Evolutionary conservation across 306 rosid species (phyloP).

Genomic region (Alnus rubra): DNA sequence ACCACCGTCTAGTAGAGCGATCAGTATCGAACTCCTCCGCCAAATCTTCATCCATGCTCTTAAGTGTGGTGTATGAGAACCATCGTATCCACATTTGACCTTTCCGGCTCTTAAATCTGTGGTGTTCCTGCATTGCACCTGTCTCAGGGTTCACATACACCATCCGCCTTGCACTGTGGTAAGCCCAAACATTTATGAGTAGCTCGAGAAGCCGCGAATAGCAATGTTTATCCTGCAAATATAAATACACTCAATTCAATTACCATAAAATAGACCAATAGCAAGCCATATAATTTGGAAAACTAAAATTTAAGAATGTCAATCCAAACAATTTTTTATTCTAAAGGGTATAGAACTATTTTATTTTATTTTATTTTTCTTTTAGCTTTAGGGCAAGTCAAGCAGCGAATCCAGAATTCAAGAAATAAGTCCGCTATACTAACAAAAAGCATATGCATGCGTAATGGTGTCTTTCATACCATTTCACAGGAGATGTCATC

Average conservation of each 20-base stretch:
- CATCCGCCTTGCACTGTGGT: constrained; percentile 89
- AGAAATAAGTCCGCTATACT: not conserved
- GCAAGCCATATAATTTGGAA: constrained; percentile 9
- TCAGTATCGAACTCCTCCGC: constrained; percentile 77
- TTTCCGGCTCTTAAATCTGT: constrained; percentile 65
- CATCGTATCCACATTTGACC: constrained; percentile 88
- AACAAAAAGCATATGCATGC: not conserved
- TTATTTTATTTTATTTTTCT: not conserved
- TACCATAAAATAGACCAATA: not conserved
- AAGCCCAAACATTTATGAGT: constrained; percentile 84
- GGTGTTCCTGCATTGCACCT: constrained; percentile 85
- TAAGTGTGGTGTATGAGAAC: constrained; percentile 69
- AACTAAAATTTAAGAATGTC: not conserved
- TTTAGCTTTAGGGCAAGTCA: not conserved
- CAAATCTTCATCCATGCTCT: constrained; percentile 94
- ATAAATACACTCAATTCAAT: constrained; percentile 10
- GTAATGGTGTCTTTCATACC: not conserved
- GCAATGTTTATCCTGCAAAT: constrained; percentile 83
- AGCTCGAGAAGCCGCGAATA: constrained; percentile 89
- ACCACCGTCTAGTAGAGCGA: constrained; percentile 59
- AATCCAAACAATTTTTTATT: not conserved
- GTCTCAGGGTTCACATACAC: constrained; percentile 74
- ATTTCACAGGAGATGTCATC: not conserved
- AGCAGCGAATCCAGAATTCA: not conserved
- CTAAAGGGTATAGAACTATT: not conserved